These are phyloP conservation scores for Colletotrichum camelliae DNA, from an alignment of 2,329 filamentous ascomycete species.

Conservation along the genomic window DNA sequence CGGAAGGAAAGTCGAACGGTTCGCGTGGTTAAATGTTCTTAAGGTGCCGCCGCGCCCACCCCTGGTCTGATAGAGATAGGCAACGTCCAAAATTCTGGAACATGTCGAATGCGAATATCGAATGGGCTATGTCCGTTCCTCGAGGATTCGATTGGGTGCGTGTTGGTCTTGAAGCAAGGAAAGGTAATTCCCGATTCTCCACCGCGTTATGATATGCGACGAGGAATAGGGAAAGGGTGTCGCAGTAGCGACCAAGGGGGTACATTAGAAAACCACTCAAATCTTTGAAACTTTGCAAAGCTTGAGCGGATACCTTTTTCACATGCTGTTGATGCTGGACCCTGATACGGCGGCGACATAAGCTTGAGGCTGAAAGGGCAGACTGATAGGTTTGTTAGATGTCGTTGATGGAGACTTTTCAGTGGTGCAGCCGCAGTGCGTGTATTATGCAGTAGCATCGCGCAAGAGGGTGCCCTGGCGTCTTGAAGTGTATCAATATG, in stretches of 20 bases:
- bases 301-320: conserved; percentile 5
- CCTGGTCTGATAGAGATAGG: neutral
- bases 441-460: neutral
- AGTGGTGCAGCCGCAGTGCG: neutral
- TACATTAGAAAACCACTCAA: neutral
- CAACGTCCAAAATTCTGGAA: neutral
- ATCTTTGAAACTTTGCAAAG: neutral
- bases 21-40: neutral
- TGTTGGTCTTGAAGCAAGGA: neutral
- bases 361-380: neutral
- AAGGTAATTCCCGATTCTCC: neutral
- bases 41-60: neutral
- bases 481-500: conserved; percentile 3
- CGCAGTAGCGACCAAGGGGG: neutral
- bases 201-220: neutral
- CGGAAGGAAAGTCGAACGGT: conserved; percentile 1
- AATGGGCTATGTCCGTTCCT: neutral
- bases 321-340: neutral
- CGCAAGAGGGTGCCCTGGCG: neutral
- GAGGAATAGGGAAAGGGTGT: neutral
- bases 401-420: neutral
- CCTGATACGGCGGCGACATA: neutral
- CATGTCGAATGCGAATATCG: neutral
- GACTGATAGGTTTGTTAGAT: neutral
- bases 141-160: neutral